Base-by-base conservation (phyloP, 2,329 filamentous ascomycete genomes). In the Trichoderma semiorbis region DNA sequence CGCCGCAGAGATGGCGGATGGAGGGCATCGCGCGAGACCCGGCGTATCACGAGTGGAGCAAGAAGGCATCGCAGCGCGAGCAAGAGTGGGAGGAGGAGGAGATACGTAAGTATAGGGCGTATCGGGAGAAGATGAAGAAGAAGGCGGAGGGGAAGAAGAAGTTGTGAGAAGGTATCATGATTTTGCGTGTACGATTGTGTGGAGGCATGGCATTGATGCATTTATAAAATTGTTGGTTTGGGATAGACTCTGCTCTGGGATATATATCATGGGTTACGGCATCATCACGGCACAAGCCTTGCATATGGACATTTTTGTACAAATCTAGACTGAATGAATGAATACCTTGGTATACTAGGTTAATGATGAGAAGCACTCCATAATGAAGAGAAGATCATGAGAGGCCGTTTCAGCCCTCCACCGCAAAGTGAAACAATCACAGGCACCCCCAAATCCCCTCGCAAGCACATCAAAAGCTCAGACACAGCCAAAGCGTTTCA, bases 1-100 rank as follows among this genome's bases (percentile, higher is more conserved):
- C 89, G 65, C 90, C 90, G 7, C 81, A 81, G 76, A 85, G 81
- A 76, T 92, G 90, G 89, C 86, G 89, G 69, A 79, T 80, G 10
- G 87, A 87, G 78, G 88, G 88, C 34, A 80, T 89, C 58, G 80
- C 80, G 7, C 80, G 85, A 39, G 83, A 85, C 60, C 83, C 83
- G 7, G 76, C 74, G 14, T 86, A 82, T 75, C 84, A 85, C 67
- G 75, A 78, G 53, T 81, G 76, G 73, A 80, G 77, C 68, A 74
- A 76, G 69, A 75, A 75, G 43, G 77, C 76, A 5, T 74, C 75
- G 11, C 69, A 77, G 73, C 60, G 74, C 47, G 77, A 77, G 74
- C 74, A 75, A 72, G 75, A 78, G 55, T 76, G 78, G 62, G 78
- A 81, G 53, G 74, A 78, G 63, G 77, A 79, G 64, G 78, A 82